Evolutionary conservation across 108 stramenopile species (phyloP).

Genomic region (Aurantiochytrium sp.): DNA sequence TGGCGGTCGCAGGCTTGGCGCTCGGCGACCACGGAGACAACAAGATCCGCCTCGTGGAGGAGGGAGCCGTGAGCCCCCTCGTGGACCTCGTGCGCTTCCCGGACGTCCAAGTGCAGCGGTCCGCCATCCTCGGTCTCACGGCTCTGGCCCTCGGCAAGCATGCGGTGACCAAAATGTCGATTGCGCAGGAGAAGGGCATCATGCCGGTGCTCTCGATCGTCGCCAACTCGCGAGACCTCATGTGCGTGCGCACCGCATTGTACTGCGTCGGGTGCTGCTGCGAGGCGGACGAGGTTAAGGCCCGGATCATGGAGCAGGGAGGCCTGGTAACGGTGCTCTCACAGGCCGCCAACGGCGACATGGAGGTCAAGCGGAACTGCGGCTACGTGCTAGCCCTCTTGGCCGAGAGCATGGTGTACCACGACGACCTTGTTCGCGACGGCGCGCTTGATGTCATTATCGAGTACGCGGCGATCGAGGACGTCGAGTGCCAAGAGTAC

Average conservation of each 20-base stretch:
- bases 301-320: slow-evolving; percentile 58
- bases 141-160: slow-evolving; percentile 58
- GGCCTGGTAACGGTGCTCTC: slow-evolving; percentile 52
- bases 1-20: slow-evolving; percentile 68
- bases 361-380: slow-evolving; percentile 67
- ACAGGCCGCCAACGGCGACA: slow-evolving; percentile 53
- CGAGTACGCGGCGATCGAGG: slow-evolving; percentile 63
- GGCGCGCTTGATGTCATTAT: slow-evolving; percentile 63
- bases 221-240: slow-evolving; percentile 53
- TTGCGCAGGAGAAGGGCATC: slow-evolving; percentile 62
- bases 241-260: slow-evolving; percentile 56
- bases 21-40: slow-evolving; percentile 65
- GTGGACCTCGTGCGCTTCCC: slow-evolving; percentile 68
- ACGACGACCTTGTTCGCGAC: slow-evolving; percentile 53
- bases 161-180: slow-evolving; percentile 49
- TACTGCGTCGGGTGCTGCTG: slow-evolving; percentile 64
- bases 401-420: slow-evolving; percentile 63
- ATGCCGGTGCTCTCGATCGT: slow-evolving; percentile 54
- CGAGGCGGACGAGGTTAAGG: slow-evolving; percentile 62
- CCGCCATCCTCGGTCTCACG: slow-evolving; percentile 66
- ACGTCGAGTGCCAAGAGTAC: slow-evolving; percentile 71
- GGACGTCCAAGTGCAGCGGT: slow-evolving; percentile 62
- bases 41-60: slow-evolving; percentile 56
- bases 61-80: slow-evolving; percentile 65
- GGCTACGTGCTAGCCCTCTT: slow-evolving; percentile 68